Evolutionary conservation across 2,329 filamentous ascomycete species (phyloP), one percentile per base, ranked within the genome.

Genomic region (Magnaporthales sp.): DNA sequence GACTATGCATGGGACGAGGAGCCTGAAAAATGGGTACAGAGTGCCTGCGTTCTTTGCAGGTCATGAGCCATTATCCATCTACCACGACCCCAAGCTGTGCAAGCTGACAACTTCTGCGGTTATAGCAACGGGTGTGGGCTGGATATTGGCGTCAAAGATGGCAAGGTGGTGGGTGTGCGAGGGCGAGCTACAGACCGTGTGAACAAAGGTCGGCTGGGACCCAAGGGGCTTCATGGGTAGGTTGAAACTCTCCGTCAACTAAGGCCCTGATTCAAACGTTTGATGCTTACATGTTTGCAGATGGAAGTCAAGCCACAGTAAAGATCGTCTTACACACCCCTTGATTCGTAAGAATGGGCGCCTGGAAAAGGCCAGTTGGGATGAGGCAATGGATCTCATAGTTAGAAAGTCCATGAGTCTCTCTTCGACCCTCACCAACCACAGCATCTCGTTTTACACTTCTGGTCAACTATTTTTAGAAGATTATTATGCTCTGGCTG

Each of bases 401-500:
- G 75, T 77, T 1, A 61, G 73, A 5, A 72, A 73, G 26, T 70
- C 74, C 4, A 73, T 73, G 32, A 72, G 75, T 7, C 69, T 76
- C 30, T 70, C 63, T 77, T 77, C 71, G 75, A 74, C 29, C 8
- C 51, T 56, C 51, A 56, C 51, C 3, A 56, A 56, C 51, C 22
- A 56, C 22, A 24, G 51, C 6, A 78, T 78, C 65, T 76, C 72
- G 3, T 78, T 79, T 67, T 78, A 78, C 68, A 78, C 77, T 10
- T 72, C 71, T 24, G 77, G 77, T 1, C 76, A 79, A 70, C 68
- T 78, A 13, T 76, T 78, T 65, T 70, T 78, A 10, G 77, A 78
- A 66, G 76, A 78, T 67, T 79, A 78, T 65, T 77, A 78, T 69
- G 76, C 75, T 46, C 69, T 78, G n/a, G 76, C 75, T 1, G 69